Evolutionary conservation across 352 stramenopile species (phyloP), one percentile per base, ranked within the genome.

Genomic region (Globisporangium megalacanthum): DNA sequence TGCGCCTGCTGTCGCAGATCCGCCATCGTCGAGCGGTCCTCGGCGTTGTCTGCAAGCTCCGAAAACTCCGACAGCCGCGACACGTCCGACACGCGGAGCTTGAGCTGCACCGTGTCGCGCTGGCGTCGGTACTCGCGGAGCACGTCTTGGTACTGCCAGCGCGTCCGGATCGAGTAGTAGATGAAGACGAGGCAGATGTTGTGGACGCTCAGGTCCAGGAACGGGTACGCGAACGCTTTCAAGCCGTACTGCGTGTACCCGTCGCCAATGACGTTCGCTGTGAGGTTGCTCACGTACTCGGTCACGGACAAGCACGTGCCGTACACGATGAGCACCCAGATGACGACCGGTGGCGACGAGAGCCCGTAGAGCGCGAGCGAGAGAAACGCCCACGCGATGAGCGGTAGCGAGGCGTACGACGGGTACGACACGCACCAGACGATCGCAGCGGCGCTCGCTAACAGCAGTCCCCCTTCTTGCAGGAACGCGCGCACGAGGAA

Each of bases 361-460:
- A 92, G 15, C 0, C 81, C 85, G 54, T 92, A 92, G 35, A 86
- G 36, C 14, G 70, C 81, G 3, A 95, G 69, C 0, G 75, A 87
- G 46, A 91, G 58, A 45, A 90, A 86, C 5, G 76, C 83, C 59
- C 79, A 73, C 2, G 58, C 81, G 49, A 89, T 75, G 49, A 93
- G 74, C 10, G 75, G 70, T 6, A 83, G 64, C 19, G 75, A 90
- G 22, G 70, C 58, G 48, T 95, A 95, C 37, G 85, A 93, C 47
- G 85, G 85, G 49, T 95, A 95, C 37, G 81, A 91, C 0, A 91
- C 81, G 56, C 79, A 87, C 81, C 81, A 91, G 13, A 79, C 68
- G 44, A 89, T 89, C 1, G 79, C 77, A 17, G 73, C 81, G 42
- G 70, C 77, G 57, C 81, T 87, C 15, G 77, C 81, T 2, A 91